phyloP scores from a whole-genome alignment of 192 early-diverging fungal genomes.

The Linderina pennispora region DNA sequence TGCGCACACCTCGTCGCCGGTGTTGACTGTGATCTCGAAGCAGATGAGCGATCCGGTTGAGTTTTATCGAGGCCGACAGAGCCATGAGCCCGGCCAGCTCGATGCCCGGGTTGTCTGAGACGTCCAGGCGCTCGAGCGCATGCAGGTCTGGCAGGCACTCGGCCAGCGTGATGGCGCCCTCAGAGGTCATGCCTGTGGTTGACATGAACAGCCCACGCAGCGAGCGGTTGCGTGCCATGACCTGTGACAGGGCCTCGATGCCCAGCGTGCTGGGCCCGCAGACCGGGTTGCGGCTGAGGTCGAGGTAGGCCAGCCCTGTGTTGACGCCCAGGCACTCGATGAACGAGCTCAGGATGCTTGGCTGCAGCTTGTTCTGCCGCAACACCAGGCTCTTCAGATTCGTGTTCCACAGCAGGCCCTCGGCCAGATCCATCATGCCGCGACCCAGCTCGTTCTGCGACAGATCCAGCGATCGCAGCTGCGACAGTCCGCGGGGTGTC shows the following conservation, averaged over 20 bases:
- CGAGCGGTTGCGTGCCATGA: constrained; percentile 55
- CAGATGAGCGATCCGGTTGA: constrained; percentile 69
- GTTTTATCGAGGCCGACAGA: constrained; percentile 70
- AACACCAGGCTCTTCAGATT: constrained; percentile 37
- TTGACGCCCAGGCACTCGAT: constrained; percentile 49
- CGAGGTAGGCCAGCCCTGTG: constrained; percentile 42
- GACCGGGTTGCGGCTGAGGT: constrained; percentile 53
- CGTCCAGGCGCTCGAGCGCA: constrained; percentile 61
- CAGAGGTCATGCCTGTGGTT: constrained; percentile 56
- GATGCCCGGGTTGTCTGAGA: constrained; percentile 69
- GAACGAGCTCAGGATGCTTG: constrained; percentile 35
- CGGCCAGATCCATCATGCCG: constrained; percentile 36
- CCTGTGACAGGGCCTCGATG: constrained; percentile 36
- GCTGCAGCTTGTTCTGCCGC: constrained; percentile 49
- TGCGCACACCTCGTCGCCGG: constrained; percentile 45
- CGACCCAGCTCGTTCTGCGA: constrained; percentile 46
- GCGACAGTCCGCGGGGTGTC: constrained; percentile 42
- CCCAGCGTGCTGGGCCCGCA: constrained; percentile 32
- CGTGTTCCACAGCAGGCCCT: constrained; percentile 44
- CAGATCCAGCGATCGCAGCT: constrained; percentile 37
- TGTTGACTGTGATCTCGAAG: constrained; percentile 60
- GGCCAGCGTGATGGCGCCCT: constrained; percentile 74
- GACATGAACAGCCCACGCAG: constrained; percentile 60
- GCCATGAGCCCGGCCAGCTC: constrained; percentile 78
- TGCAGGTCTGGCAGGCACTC: constrained; percentile 75